These are phyloP conservation scores for Auricularia auricula-judae DNA, from an alignment of 768 basidiomycete genomes.

Conservation along the genomic window DNA sequence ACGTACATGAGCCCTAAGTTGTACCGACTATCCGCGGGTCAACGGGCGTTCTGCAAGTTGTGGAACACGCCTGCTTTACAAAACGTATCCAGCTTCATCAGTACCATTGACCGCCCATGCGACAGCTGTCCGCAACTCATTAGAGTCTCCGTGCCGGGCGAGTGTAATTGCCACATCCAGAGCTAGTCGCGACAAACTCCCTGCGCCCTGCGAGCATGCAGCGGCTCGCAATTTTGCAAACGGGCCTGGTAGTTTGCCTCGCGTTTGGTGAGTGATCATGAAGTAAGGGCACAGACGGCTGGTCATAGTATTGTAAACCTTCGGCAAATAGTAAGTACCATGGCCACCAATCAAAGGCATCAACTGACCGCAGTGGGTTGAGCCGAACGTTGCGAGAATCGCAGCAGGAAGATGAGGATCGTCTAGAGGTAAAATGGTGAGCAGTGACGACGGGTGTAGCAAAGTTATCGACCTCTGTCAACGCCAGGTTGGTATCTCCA, in stretches of 20 bases:
- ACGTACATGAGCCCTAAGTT: neutral
- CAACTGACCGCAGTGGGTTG: neutral
- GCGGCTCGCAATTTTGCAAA: neutral
- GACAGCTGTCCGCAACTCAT: neutral
- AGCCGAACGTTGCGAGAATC: slow-evolving; percentile 42
- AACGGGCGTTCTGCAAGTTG: neutral
- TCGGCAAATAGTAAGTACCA: slow-evolving; percentile 1
- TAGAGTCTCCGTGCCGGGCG: neutral
- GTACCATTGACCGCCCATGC: neutral
- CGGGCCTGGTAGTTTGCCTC: slow-evolving; percentile 54
- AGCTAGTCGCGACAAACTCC: neutral
- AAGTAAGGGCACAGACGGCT: slow-evolving; percentile 73
- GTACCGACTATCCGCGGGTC: neutral
- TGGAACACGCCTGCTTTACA: neutral
- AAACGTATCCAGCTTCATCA: neutral
- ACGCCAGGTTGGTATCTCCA: slow-evolving; percentile 39
- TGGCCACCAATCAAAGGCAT: too few relatives aligned
- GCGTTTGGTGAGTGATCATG: slow-evolving; percentile 58
- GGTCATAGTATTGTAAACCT: slow-evolving; percentile 41
- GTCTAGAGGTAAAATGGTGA: slow-evolving; percentile 21
- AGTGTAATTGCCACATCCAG: neutral
- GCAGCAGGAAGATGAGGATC: slow-evolving; percentile 54
- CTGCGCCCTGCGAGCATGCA: neutral
- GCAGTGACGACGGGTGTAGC: neutral
- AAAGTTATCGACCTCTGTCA: slow-evolving; percentile 45